Evolutionary conservation across 345 rosid genomes (phyloP).

Genomic region (Eucalyptus marginata): DNA sequence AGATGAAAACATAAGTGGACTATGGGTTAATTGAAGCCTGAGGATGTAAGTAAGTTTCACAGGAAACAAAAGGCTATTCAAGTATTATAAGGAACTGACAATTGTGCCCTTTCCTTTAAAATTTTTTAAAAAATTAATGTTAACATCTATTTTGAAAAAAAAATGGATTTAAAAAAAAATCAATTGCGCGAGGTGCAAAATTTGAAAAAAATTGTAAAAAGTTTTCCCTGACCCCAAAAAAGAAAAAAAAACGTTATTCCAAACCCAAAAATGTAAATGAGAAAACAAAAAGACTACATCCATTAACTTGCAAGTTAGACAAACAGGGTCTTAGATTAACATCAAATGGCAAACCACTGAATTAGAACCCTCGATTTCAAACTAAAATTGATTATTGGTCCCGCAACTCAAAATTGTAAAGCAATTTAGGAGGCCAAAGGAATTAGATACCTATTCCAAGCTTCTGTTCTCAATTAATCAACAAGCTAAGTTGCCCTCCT

Average conservation of each 20-base stretch:
- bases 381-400: background rate
- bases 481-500: background rate
- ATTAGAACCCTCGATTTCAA: background rate
- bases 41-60: background rate
- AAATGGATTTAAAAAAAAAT: background rate
- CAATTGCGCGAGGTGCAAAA: background rate
- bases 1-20: background rate
- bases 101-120: background rate
- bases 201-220: background rate
- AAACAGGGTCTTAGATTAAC: background rate
- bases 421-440: background rate
- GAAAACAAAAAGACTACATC: background rate
- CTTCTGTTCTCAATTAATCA: background rate
- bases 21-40: background rate
- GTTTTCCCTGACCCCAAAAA: background rate
- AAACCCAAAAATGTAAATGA: background rate
- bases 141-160: background rate
- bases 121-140: background rate
- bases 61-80: background rate
- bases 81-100: background rate
- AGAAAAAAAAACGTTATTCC: background rate
- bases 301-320: background rate
- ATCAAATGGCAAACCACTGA: background rate
- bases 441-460: background rate
- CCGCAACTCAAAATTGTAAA: background rate